Conservation (phyloP, 305 asterid genomes). For the Fraxinus velutina region DNA sequence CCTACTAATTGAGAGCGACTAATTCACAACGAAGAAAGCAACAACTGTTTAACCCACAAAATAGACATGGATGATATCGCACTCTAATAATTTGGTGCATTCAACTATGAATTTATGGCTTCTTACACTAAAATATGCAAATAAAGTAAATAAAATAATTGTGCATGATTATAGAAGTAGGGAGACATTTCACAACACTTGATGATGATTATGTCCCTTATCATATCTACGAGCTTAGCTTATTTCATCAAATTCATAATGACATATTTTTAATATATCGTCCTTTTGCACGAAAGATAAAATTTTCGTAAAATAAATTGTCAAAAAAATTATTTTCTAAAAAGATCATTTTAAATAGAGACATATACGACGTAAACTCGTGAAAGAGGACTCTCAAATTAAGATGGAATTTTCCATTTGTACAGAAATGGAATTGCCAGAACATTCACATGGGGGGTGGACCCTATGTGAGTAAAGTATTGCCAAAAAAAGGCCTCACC, state of each 20-base stretch:
- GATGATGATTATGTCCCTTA: background rate
- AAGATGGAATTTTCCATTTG: background rate
- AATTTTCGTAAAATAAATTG: background rate
- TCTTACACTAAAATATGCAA: background rate
- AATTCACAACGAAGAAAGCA: background rate
- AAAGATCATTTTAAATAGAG: background rate
- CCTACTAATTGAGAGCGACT: background rate
- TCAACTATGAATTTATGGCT: background rate
- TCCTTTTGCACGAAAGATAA: background rate
- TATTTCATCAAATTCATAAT: background rate
- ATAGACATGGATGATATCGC: background rate
- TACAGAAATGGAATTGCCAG: too few species aligned
- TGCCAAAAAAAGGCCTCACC: too few species aligned
- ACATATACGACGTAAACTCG: background rate
- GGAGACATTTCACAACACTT: background rate
- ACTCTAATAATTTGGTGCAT: background rate
- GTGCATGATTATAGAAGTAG: background rate
- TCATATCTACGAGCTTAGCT: background rate
- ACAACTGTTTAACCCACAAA: background rate
- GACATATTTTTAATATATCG: background rate
- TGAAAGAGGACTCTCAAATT: background rate
- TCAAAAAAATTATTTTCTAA: background rate
- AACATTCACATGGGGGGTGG: too few species aligned
- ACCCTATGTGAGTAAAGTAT: too few species aligned
- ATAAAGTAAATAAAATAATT: background rate